Percentiles rank a stretch among this genome's conserved stretches.
Conservation (phyloP, 148 eudicot genomes). For the Camellia granthamiana region DNA sequence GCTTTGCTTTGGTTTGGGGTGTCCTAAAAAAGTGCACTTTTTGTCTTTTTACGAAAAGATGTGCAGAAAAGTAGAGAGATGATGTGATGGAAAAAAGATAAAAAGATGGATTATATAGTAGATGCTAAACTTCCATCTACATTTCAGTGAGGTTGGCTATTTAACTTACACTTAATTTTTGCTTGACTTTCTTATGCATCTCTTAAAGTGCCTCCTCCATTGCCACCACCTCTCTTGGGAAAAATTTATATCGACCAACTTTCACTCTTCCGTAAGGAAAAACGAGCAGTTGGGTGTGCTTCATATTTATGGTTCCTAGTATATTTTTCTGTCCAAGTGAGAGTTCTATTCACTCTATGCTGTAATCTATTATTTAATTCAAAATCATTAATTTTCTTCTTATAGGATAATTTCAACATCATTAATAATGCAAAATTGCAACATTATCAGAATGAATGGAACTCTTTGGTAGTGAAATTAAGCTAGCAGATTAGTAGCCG, state of each 20-base stretch:
- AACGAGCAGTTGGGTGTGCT: conserved; percentile 71
- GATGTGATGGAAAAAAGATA: too few species aligned
- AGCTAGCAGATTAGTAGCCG: too few species aligned
- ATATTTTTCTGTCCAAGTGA: conserved; percentile 58
- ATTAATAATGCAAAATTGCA: too few species aligned
- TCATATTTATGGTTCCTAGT: conserved; percentile 74
- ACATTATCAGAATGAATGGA: too few species aligned
- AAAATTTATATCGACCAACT: conserved; percentile 51
- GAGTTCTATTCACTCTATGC: background rate
- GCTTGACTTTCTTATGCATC: conserved; percentile 41
- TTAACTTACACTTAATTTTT: conserved; percentile 27
- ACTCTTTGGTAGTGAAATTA: too few species aligned
- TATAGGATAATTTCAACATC: too few species aligned
- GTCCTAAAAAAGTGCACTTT: too few species aligned
- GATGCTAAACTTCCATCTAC: too few species aligned
- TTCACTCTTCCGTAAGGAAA: conserved; percentile 56
- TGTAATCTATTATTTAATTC: background rate
- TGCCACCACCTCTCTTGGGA: conserved; percentile 92
- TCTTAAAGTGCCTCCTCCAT: conserved; percentile 91
- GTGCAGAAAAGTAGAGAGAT: too few species aligned
- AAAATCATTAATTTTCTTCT: background rate
- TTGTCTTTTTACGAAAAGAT: too few species aligned
- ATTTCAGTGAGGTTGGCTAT: conserved; percentile 1
- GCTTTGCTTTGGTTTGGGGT: too few species aligned
- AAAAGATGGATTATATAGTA: too few species aligned